Base-by-base conservation (phyloP, 2,329 filamentous ascomycete species). In the Colletotrichum cereale region DNA sequence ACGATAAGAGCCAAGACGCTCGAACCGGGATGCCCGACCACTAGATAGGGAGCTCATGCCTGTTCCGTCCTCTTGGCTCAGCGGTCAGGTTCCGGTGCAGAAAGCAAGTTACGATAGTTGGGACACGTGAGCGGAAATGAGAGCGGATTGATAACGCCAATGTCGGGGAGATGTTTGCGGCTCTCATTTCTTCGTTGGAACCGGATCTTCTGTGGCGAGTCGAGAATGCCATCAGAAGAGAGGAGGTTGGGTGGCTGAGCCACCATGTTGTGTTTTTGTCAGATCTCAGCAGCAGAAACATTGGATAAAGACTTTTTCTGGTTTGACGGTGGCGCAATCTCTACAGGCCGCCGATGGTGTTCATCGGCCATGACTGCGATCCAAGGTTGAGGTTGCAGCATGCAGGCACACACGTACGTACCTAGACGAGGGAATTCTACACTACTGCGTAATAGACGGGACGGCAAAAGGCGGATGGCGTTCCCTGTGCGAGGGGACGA, bases 21-120 rank as follows among this genome's bases (percentile, higher is more conserved):
- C 24, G 34, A n/a, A 40, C 58, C 42, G 21, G 67, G 18, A 29
- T 47, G 14, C 12, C 38, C 53, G 38, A 48, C 47, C 47, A 40
- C 21, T 44, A 10, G 18, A 7, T 2, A 21, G 16, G 16, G 12
- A 66, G 62, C 38, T 44, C 55, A 67, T 71, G 63, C 63, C 63
- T 66, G 36, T 62, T 40, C 38, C 26, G 63, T 57, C 16, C 21
- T 62, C 67, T 67, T 71, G 57, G 67, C 67, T 50, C 56, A 67
- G 42, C 40, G 34, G 34, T 56, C 62, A 52, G 26, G 36, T 31
- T 52, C 26, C 24, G 18, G 5, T 4, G 36, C 5, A 5, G 36
- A 8, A 8, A 21, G 34, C 18, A 26, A 12, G 60, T 3, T 44
- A 6, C 3, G 40, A 6, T 2, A 14, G 12, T 14, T 11, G 24